Base-by-base conservation (phyloP, 2,329 filamentous ascomycete genomes). In the Coleophoma cylindrospora region DNA sequence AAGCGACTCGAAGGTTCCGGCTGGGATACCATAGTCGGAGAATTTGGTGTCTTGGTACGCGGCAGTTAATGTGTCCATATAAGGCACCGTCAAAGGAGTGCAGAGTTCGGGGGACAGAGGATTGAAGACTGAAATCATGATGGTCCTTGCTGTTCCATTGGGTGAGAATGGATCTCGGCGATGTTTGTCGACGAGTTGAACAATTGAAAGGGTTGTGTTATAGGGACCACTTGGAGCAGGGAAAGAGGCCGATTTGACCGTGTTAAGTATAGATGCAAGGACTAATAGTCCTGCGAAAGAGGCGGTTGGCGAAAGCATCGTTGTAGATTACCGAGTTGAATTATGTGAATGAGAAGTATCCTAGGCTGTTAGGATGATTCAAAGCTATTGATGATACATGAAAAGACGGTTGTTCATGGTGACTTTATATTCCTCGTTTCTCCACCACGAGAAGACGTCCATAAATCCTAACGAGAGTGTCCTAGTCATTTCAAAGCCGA, bases 21-120 rank as follows among this genome's bases (percentile, higher is more conserved):
- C 55, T 9, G 64, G 58, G 34, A 68, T 47, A 27, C 62, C 57
- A 41, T 59, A 61, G 2, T 33, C 19, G 12, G 53, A 44, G 22
- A 60, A 57, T 15, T 57, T 34, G 1, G 40, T 33, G 27, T 56
- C 55, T 44, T 57, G 44, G 33, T 57, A 61, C 15, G 48, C 51
- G 14, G 64, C 65, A 10, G 65, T 67, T 46, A 50, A 56, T 27
- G 59, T 53, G 14, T 63, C 58, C 45, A 68, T 56, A 51, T 68
- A 68, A 4, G 55, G 46, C 10, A 52, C 36, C 32, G 44, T 33
- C 7, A 19, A 34, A 45, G 53, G 36, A 15, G 33, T 47, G 33
- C 52, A 58, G 21, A 41, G 22, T 22, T 45, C 45, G 37, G 54
- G 57, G 9, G 52, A 17, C 3, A 57, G 33, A 0, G 64, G 64